Conservation (phyloP, 768 basidiomycete genomes). For the Russula sp. region DNA sequence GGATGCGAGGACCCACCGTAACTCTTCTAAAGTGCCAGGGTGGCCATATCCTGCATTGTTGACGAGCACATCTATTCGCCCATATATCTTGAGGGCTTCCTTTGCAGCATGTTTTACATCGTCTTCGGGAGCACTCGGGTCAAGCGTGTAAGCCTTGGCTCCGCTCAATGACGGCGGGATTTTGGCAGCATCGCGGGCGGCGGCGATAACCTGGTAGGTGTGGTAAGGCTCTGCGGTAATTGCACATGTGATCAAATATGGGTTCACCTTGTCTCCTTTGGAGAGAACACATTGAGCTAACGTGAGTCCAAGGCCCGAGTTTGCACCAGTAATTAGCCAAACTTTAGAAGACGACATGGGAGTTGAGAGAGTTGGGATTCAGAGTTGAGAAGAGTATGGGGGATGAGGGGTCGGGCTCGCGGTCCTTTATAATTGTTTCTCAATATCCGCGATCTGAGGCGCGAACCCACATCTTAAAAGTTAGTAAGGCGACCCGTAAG, state of each 20-base stretch:
- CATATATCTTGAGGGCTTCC: conserved; percentile 13
- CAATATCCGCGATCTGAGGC: no score
- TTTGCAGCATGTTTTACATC: neutral
- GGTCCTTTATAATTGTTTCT: neutral
- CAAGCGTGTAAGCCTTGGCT: neutral
- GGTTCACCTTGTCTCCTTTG: neutral
- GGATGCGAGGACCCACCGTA: neutral
- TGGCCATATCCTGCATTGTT: conserved; percentile 12
- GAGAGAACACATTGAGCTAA: neutral
- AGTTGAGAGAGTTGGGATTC: neutral
- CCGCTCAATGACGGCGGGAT: neutral
- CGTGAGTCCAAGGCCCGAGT: conserved; percentile 17
- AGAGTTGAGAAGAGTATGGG: neutral
- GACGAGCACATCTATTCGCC: conserved; percentile 16
- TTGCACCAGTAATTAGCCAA: conserved; percentile 18
- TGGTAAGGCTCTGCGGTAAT: neutral
- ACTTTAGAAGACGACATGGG: conserved; percentile 4
- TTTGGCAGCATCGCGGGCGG: neutral
- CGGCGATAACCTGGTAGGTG: neutral
- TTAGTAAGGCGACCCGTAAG: no score
- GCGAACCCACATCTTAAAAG: no score
- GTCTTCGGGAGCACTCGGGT: neutral
- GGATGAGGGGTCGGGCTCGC: neutral
- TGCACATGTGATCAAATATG: neutral
- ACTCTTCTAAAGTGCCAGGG: conserved; percentile 7